phyloP scores from a whole-genome alignment of 176 grass and related monocot species.

The Poa pratensis region DNA sequence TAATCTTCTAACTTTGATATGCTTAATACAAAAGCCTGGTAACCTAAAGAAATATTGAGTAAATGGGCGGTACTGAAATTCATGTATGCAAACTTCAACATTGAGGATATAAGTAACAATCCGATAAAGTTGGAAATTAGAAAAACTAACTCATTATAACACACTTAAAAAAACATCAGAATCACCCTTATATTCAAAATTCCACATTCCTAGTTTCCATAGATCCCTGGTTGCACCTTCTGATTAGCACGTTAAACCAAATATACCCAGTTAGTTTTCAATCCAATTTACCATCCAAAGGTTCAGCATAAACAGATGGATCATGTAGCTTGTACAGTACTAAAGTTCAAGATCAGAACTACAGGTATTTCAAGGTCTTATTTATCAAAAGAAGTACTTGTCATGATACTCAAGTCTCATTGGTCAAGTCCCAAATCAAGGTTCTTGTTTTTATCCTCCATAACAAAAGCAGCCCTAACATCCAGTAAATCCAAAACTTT shows the following conservation, averaged over 20 bases:
- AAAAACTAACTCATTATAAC: not conserved
- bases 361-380: not conserved
- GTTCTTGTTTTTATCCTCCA: not conserved
- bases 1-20: not conserved
- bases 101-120: not conserved
- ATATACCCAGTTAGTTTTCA: not conserved
- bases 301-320: not conserved
- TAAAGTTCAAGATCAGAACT: not conserved
- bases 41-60: slow-evolving; percentile 13
- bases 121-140: not conserved
- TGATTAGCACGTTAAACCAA: slow-evolving; percentile 7
- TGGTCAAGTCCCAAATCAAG: not conserved
- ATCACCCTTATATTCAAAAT: not conserved
- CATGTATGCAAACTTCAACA: not conserved
- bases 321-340: slow-evolving; percentile 1
- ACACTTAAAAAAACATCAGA: not conserved
- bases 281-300: not conserved
- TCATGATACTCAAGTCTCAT: not conserved
- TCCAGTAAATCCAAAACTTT: slow-evolving; percentile 9
- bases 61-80: slow-evolving; percentile 1
- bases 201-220: slow-evolving; percentile 9
- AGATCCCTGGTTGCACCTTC: slow-evolving; percentile 3
- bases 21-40: not conserved
- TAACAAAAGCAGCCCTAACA: not conserved
- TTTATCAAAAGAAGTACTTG: not conserved